Evolutionary conservation across 306 rosid species (phyloP).

Genomic region (Begonia masoniana): DNA sequence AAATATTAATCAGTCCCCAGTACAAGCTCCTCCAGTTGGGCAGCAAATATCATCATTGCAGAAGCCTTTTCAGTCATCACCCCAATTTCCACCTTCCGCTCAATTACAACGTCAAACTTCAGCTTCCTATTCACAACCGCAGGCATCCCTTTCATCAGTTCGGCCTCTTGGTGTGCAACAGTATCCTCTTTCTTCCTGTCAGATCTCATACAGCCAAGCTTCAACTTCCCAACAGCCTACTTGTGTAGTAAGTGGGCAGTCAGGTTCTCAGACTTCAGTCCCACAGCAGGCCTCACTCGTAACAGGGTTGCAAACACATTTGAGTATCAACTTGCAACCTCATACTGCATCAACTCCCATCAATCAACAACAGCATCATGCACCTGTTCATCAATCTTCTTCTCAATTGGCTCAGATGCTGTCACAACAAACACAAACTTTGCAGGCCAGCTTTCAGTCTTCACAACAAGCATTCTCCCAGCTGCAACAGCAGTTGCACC

Average conservation of each 20-base stretch:
- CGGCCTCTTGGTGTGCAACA: slow-evolving; percentile 20
- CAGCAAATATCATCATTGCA: slow-evolving; percentile 42
- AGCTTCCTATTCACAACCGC: slow-evolving; percentile 38
- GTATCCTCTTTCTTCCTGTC: slow-evolving; percentile 34
- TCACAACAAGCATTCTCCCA: slow-evolving; percentile 93
- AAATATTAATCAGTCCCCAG: slow-evolving; percentile 41
- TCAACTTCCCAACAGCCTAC: slow-evolving; percentile 32
- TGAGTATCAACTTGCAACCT: slow-evolving; percentile 37
- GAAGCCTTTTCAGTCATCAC: slow-evolving; percentile 59
- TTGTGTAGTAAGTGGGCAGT: slow-evolving; percentile 35
- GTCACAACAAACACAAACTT: slow-evolving; percentile 79
- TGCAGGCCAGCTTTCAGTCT: slow-evolving; percentile 92
- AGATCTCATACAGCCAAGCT: slow-evolving; percentile 20
- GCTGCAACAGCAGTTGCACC: slow-evolving; percentile 84
- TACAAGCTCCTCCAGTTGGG: slow-evolving; percentile 39
- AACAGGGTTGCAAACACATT: slow-evolving; percentile 28
- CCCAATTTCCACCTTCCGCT: slow-evolving; percentile 49
- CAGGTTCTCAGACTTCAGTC: slow-evolving; percentile 46
- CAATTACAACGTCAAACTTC: slow-evolving; percentile 40
- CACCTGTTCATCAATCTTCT: slow-evolving; percentile 56
- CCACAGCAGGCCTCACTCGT: slow-evolving; percentile 38
- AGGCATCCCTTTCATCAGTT: slow-evolving; percentile 27
- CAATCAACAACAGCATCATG: slow-evolving; percentile 38
- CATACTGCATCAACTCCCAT: slow-evolving; percentile 23
- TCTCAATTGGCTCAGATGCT: slow-evolving; percentile 87